Evolutionary conservation across 1,284 basidiomycete species (phyloP), one percentile per base, ranked within the genome.

Genomic region (Sanghuangporus weigelae): DNA sequence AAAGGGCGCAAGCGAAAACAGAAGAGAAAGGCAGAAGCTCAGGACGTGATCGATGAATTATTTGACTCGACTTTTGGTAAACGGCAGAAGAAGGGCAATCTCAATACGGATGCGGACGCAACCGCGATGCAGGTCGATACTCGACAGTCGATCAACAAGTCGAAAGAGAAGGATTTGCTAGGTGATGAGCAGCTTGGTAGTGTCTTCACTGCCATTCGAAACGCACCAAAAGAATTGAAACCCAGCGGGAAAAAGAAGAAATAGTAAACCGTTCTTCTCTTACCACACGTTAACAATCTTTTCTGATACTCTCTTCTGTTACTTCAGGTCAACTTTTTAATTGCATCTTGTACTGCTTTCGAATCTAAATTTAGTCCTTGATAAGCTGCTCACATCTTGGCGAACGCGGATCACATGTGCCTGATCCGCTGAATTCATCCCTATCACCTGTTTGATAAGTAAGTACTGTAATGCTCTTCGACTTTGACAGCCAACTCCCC

Each of bases 11-110:
- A 74, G 50, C 72, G 4, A 49, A 63, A 36, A n/a, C 51, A 60
- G 31, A 69, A 77, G 56, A 68, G 71, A 31, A 70, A 66, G 57
- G 63, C 49, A 35, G 46, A 59, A 62, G 35, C 51, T 44, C 56
- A 59, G 57, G 70, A 75, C 55, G 73, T 72, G 58, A 74, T 76
- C 56, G 74, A 76, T 54, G 68, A 57, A 19, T 63, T 76, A 19
- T 75, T 75, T 63, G 66, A 66, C 31, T 66, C 62, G n/a, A 67
- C 66, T 1, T 62, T 66, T 46, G 68, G 68, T 46, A 69, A 71
- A 57, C 68, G 64, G 42, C 56, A 62, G 44, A 67, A 65, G 53
- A 60, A 64, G 21, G 58, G 54, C 16, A 60, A 35, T 10, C n/a
- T 48, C 8, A 12, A 19, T 46, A 7, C 2, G 21, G 44, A 19